A percentile compares a stretch with the other conserved stretches of the same genome.
Conservation (phyloP, 352 stramenopile genomes). For the Lagenidium sp. region DNA sequence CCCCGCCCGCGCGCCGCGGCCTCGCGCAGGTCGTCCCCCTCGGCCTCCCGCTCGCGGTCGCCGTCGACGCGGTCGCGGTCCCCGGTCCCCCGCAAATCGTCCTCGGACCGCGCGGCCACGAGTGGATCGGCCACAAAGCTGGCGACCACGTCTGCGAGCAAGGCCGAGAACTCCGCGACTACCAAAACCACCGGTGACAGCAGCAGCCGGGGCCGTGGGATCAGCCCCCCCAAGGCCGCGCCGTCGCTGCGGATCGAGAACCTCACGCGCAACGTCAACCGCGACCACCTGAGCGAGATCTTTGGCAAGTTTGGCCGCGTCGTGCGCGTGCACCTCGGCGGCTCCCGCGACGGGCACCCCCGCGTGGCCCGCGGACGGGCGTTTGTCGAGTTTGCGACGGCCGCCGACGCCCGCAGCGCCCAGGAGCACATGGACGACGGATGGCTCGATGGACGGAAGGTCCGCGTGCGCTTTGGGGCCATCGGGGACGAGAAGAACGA, state of each 20-base stretch:
- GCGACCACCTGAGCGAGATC: conserved; percentile 76
- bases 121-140: too few relatives aligned
- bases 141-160: too few relatives aligned
- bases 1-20: too few relatives aligned
- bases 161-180: too few relatives aligned
- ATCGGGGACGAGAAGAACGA: conserved; percentile 5
- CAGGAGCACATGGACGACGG: conserved; percentile 78
- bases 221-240: too few relatives aligned
- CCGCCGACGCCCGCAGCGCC: conserved; percentile 41
- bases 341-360: conserved; percentile 15
- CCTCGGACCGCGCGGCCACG: too few relatives aligned
- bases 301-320: conserved; percentile 82
- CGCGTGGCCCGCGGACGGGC: conserved; percentile 24
- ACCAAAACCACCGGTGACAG: too few relatives aligned
- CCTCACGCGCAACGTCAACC: conserved; percentile 79
- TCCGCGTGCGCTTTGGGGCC: conserved; percentile 34
- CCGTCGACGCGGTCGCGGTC: too few relatives aligned
- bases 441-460: conserved; percentile 74
- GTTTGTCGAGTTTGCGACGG: conserved; percentile 44
- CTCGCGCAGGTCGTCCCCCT: too few relatives aligned
- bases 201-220: too few relatives aligned
- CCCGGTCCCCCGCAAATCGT: too few relatives aligned
- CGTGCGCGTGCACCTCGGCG: conserved; percentile 37
- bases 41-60: conserved; percentile 3
- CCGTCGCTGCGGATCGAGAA: conserved; percentile 62